These are phyloP conservation scores for Solanum chilense DNA, from an alignment of 257 asterid species.

Conservation along the genomic window DNA sequence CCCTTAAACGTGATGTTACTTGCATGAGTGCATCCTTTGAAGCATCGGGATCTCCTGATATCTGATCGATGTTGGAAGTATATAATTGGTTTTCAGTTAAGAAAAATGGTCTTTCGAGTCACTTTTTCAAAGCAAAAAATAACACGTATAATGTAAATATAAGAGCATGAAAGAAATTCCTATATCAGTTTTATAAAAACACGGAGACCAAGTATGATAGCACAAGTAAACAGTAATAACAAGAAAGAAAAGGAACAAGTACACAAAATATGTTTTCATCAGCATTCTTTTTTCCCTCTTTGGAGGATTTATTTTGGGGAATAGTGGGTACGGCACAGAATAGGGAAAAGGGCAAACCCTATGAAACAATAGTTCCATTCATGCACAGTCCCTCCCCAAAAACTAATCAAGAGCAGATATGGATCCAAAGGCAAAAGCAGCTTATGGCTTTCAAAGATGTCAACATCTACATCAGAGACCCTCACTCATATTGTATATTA, in stretches of 20 bases:
- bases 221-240: neutral
- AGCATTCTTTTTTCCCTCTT: neutral
- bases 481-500: neutral
- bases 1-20: slow-evolving; percentile 20
- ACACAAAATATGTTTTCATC: neutral
- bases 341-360: neutral
- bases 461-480: neutral
- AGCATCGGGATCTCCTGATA: slow-evolving; percentile 10
- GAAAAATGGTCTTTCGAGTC: neutral
- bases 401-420: neutral
- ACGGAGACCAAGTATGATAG: neutral
- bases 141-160: neutral
- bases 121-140: neutral
- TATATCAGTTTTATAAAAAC: neutral
- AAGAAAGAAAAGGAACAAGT: neutral
- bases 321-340: neutral
- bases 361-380: neutral
- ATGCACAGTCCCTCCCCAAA: neutral
- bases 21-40: slow-evolving; percentile 17
- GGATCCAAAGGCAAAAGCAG: neutral
- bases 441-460: neutral
- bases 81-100: neutral
- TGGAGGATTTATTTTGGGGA: neutral
- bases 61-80: neutral
- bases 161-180: neutral